Evolutionary conservation across 768 basidiomycete genomes (phyloP).

Genomic region (Dioszegia crocea): DNA sequence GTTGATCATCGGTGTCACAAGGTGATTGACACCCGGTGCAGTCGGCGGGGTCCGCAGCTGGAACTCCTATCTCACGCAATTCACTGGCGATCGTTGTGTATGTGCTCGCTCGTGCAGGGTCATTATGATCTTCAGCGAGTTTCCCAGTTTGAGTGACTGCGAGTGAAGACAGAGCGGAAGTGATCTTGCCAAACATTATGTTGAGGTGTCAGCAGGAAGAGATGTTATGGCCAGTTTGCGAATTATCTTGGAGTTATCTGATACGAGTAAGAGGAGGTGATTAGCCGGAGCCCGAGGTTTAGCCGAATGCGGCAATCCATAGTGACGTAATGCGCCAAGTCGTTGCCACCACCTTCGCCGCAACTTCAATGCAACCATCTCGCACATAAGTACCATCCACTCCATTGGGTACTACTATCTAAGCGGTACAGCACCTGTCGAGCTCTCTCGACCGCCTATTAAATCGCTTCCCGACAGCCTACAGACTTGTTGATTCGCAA

Average conservation of each 20-base stretch:
- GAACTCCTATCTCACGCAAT: conserved; percentile 61
- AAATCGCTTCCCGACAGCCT: no score
- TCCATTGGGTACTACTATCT: no score
- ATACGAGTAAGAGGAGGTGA: background rate
- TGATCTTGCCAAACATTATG: conserved; percentile 30
- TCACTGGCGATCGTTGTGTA: conserved; percentile 42
- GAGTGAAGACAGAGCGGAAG: conserved; percentile 17
- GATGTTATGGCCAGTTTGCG: background rate
- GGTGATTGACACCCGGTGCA: conserved; percentile 73
- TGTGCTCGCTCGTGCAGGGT: conserved; percentile 11
- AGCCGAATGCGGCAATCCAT: no score
- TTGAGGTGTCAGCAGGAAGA: background rate
- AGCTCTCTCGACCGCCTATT: no score
- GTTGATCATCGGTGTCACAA: conserved; percentile 59
- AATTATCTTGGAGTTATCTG: background rate
- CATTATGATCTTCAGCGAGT: conserved; percentile 18
- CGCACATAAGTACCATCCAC: no score
- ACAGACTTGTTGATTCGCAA: no score
- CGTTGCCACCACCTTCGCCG: no score
- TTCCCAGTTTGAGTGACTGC: background rate
- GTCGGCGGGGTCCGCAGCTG: conserved; percentile 63
- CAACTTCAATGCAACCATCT: no score
- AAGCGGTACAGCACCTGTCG: no score
- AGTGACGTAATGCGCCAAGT: no score
- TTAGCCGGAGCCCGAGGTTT: no score